These are phyloP conservation scores for Trypanosoma boissoni DNA, from an alignment of 208 protist species.

Conservation along the genomic window DNA sequence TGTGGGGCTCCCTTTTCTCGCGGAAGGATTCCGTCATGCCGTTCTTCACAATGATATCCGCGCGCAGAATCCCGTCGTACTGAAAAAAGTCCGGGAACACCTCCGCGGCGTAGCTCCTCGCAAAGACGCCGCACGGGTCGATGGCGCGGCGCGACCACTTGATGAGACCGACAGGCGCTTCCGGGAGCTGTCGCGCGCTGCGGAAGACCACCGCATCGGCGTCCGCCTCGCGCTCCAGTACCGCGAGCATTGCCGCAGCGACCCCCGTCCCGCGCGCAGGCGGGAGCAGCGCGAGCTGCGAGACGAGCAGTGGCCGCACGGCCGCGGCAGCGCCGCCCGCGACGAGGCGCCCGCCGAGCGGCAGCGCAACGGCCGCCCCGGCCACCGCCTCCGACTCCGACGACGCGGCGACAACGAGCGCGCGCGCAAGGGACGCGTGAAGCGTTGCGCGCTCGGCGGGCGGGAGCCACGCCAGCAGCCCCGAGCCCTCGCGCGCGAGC, in stretches of 20 bases:
- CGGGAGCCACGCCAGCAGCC: slow-evolving; percentile 21
- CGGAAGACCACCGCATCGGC: slow-evolving; percentile 46
- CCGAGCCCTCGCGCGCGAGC: slow-evolving; percentile 14
- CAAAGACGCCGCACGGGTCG: slow-evolving; percentile 35
- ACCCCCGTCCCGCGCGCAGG: slow-evolving; percentile 29
- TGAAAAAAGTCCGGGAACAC: slow-evolving; percentile 73
- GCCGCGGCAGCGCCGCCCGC: not conserved
- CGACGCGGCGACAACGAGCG: slow-evolving; percentile 23
- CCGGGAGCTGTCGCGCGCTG: slow-evolving; percentile 32
- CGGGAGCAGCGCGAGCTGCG: slow-evolving; percentile 20
- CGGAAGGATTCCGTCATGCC: slow-evolving; percentile 33
- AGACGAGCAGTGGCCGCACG: slow-evolving; percentile 33
- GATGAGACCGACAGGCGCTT: slow-evolving; percentile 41
- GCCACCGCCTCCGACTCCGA: slow-evolving; percentile 29
- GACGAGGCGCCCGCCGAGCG: slow-evolving; percentile 24
- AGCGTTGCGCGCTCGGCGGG: slow-evolving; percentile 16
- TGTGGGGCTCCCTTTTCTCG: slow-evolving; percentile 10
- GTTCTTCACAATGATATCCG: slow-evolving; percentile 64
- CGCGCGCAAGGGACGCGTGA: slow-evolving; percentile 18
- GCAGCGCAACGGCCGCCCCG: slow-evolving; percentile 23
- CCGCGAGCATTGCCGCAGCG: slow-evolving; percentile 34
- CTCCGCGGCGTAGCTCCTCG: slow-evolving; percentile 32
- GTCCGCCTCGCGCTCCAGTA: too few relatives aligned
- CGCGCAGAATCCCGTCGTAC: slow-evolving; percentile 67
- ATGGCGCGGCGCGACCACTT: slow-evolving; percentile 76